Evolutionary conservation across 306 rosid genomes (phyloP), one percentile per base, ranked within the genome.

Genomic region (Vigna nakashimae): DNA sequence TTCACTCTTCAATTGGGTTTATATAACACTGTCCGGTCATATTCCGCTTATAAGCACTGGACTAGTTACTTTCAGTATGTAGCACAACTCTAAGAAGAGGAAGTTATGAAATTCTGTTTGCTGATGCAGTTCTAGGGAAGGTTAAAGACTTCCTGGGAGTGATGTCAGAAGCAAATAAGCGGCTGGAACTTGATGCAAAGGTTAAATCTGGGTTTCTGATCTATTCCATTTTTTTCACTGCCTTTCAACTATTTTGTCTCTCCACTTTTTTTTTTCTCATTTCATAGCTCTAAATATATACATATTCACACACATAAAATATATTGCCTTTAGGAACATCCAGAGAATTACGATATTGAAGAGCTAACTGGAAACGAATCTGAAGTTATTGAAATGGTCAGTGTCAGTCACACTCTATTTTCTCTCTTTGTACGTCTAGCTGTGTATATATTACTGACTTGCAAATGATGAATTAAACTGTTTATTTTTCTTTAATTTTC

Each of bases 281-380:
- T 60, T 45, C 77, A 48, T 24, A 22, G 40, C 36, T 45, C 15
- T 32, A 15, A 56, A 69, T 62, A 59, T 72, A 43, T 30, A 16
- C 2, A 6, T 40, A 9, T 26, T 26, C 22, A n/a, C 2, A 38
- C 11, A 17, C 38, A 6, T 36, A 36, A 20, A 36, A 36, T 36
- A 36, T 36, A 36, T 36, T 6, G 34, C 12, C 13, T 43, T 18
- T 22, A 94, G 97, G 97, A 86, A 30, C 82, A 90, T 86, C 82
- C 88, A 2, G 80, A 80, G 81, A 86, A 75, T 62, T 92, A 81
- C 67, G 89, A 95, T 76, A 88, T 95, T 18, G 98, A 95, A 86
- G 89, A 40, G 65, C 91, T 95, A 10, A 83, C 80, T 24, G 97
- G 98, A 69, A 82, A 92, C 79, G 97, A 91, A 84, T 84, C 97